Conservation (phyloP, 2,329 filamentous ascomycete species). For the Pseudogymnoascus sp. region DNA sequence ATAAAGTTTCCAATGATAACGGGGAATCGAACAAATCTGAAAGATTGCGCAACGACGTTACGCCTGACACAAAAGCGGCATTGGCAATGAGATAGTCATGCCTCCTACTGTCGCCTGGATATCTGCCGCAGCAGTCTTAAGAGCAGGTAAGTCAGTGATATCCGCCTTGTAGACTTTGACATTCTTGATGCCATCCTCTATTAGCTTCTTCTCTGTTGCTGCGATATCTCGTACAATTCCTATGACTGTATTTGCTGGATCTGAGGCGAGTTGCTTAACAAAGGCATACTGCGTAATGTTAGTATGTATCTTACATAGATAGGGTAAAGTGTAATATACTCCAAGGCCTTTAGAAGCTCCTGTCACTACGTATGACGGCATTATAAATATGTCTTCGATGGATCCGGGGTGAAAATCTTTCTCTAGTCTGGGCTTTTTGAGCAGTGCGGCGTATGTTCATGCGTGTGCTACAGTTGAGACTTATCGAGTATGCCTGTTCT, state of each 20-base stretch:
- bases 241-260: conserved; percentile 35
- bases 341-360: not conserved
- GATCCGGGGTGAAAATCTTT: not conserved
- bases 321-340: not conserved
- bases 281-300: conserved; percentile 37
- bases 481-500: not conserved
- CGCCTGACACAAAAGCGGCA: conserved; percentile 19
- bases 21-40: conserved; percentile 20
- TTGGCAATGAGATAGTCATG: conserved; percentile 26
- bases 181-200: conserved; percentile 26
- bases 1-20: not conserved
- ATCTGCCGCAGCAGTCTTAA: conserved; percentile 15
- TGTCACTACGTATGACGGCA: conserved; percentile 7
- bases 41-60: conserved; percentile 18
- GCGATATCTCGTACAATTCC: conserved; percentile 40
- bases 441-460: not conserved
- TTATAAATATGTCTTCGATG: not conserved
- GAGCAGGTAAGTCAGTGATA: conserved; percentile 27
- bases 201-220: conserved; percentile 28
- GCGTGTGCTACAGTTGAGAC: not conserved
- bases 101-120: conserved; percentile 22
- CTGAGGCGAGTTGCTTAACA: conserved; percentile 34
- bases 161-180: conserved; percentile 40
- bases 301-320: not conserved
- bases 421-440: not conserved